phyloP scores from a whole-genome alignment of 805 yeast genomes.

The Starmerella apis region DNA sequence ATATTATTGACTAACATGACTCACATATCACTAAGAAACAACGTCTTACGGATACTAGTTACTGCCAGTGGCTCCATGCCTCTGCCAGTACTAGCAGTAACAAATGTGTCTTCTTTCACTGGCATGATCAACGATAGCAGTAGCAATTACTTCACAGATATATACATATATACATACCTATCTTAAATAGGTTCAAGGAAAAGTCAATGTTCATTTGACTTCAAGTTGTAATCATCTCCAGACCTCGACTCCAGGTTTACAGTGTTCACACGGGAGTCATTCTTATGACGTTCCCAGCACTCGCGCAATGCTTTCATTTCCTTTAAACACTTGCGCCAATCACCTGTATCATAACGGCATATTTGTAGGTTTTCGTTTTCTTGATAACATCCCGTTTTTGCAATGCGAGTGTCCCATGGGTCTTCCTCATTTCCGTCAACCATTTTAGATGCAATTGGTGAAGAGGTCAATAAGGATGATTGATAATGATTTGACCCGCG shows the following conservation, averaged over 20 bases:
- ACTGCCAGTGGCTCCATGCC: too few species aligned
- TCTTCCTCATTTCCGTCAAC: slow-evolving; percentile 16
- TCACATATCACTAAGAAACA: background rate
- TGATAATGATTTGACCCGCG: too few species aligned
- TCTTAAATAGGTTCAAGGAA: too few species aligned
- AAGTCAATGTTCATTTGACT: background rate
- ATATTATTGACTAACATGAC: background rate
- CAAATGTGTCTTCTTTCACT: too few species aligned
- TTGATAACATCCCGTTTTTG: slow-evolving; percentile 63
- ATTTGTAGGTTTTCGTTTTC: slow-evolving; percentile 61
- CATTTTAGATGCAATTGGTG: background rate
- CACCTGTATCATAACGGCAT: slow-evolving; percentile 72
- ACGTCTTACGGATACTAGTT: background rate
- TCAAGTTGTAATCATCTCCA: slow-evolving; percentile 20
- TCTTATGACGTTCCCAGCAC: slow-evolving; percentile 54
- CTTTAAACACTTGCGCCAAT: slow-evolving; percentile 62
- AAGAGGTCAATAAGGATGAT: too few species aligned
- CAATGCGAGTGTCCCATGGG: slow-evolving; percentile 56
- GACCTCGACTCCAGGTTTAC: slow-evolving; percentile 5
- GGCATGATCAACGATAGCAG: too few species aligned
- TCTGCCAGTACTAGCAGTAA: too few species aligned
- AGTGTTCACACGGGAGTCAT: slow-evolving; percentile 38
- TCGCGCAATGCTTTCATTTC: slow-evolving; percentile 54
- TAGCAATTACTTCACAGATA: too few species aligned
- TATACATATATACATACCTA: too few species aligned